These are phyloP conservation scores for Lasiodiplodia citricola DNA, from an alignment of 2,329 filamentous ascomycete species.

Conservation along the genomic window DNA sequence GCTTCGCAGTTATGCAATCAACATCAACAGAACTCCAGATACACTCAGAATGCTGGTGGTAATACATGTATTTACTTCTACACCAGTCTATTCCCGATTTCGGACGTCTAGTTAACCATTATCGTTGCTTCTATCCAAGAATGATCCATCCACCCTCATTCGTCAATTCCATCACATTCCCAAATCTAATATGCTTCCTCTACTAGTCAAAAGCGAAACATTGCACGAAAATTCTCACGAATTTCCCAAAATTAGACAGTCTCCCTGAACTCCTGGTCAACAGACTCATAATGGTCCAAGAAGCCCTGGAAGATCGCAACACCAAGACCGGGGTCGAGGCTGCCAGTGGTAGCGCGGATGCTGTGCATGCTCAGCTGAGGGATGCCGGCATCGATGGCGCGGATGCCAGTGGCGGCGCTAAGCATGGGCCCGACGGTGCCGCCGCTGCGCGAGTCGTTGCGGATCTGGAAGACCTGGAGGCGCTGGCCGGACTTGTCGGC, in stretches of 20 bases:
- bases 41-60: neutral
- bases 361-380: slow-evolving; percentile 94
- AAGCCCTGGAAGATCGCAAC: slow-evolving; percentile 90
- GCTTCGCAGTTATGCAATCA: neutral
- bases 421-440: slow-evolving; percentile 96
- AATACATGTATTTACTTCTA: slow-evolving; percentile 9
- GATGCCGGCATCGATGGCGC: slow-evolving; percentile 85
- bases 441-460: slow-evolving; percentile 87
- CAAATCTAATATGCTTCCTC: neutral
- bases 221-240: neutral
- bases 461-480: slow-evolving; percentile 90
- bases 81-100: neutral
- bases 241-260: neutral
- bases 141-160: neutral
- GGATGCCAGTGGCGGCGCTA: slow-evolving; percentile 77
- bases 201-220: neutral
- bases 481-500: slow-evolving; percentile 74
- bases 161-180: neutral
- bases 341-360: slow-evolving; percentile 85
- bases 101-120: neutral
- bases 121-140: neutral
- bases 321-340: slow-evolving; percentile 83
- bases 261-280: slow-evolving; percentile 75
- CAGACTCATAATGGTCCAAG: slow-evolving; percentile 81
- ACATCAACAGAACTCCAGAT: neutral